Conservation (phyloP, 1,139 yeast species). For the Torulaspora globosa region DNA sequence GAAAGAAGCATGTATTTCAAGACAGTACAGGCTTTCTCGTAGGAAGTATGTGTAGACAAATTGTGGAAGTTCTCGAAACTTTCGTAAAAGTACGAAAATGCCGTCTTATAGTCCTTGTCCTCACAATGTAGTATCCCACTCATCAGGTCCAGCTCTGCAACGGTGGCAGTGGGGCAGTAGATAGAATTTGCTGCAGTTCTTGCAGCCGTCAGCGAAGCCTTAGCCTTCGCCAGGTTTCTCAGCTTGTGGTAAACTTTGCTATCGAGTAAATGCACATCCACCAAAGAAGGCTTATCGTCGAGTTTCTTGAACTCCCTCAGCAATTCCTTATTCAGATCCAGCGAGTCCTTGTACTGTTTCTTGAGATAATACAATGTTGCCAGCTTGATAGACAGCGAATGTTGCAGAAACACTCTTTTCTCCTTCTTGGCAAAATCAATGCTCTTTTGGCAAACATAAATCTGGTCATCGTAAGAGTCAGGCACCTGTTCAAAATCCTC, state of each 20-base stretch:
- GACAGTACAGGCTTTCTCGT: slow-evolving; percentile 66
- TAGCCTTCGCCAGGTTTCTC: slow-evolving; percentile 86
- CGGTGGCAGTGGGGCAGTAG: slow-evolving; percentile 89
- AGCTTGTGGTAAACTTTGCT: slow-evolving; percentile 86
- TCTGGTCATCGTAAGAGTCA: slow-evolving; percentile 65
- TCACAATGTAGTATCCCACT: slow-evolving; percentile 95
- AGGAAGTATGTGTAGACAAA: slow-evolving; percentile 47
- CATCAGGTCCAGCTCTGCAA: slow-evolving; percentile 93
- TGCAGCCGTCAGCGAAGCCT: slow-evolving; percentile 91
- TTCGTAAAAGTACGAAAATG: slow-evolving; percentile 91
- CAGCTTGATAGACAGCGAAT: slow-evolving; percentile 78
- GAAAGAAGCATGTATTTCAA: slow-evolving; percentile 89
- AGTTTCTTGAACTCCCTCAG: slow-evolving; percentile 83
- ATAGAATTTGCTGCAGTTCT: slow-evolving; percentile 95
- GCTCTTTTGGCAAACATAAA: slow-evolving; percentile 68
- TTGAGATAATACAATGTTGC: slow-evolving; percentile 69
- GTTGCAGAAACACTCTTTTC: slow-evolving; percentile 85
- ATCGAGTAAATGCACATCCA: slow-evolving; percentile 92
- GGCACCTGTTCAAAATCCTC: slow-evolving; percentile 73
- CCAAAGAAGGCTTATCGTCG: slow-evolving; percentile 92
- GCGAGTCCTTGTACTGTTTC: slow-evolving; percentile 63
- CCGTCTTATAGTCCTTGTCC: slow-evolving; percentile 94
- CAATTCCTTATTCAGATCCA: slow-evolving; percentile 65
- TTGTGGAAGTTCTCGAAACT: slow-evolving; percentile 80
- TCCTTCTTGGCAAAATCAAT: slow-evolving; percentile 83